A percentile compares a stretch with the other conserved stretches of the same genome.
Evolutionary conservation across 2,329 filamentous ascomycete genomes (phyloP).

Genomic region (Ascochyta koolunga): DNA sequence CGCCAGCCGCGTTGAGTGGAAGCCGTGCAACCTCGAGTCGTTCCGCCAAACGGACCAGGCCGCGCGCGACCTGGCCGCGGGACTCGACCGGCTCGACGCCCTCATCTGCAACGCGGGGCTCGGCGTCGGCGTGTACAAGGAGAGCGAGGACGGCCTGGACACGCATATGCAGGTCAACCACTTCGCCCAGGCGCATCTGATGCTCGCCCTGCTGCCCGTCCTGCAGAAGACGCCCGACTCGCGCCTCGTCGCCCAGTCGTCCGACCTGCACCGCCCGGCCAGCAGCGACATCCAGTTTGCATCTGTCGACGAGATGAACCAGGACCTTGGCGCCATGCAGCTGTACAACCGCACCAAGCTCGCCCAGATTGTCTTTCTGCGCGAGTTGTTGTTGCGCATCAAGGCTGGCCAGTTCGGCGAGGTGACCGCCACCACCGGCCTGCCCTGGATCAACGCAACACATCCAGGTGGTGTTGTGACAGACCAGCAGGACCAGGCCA

Average conservation of each 20-base stretch:
- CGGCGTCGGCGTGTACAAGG: conserved; percentile 56
- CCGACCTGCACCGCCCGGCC: conserved; percentile 54
- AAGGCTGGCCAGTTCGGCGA: conserved; percentile 37
- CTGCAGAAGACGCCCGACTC: conserved; percentile 54
- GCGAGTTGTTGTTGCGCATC: conserved; percentile 49
- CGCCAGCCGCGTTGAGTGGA: conserved; percentile 51
- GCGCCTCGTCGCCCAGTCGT: conserved; percentile 57
- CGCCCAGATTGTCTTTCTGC: conserved; percentile 55
- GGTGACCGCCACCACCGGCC: conserved; percentile 41
- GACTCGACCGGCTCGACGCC: conserved; percentile 54
- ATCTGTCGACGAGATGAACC: conserved; percentile 56
- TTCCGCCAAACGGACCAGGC: conserved; percentile 55
- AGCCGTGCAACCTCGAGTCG: conserved; percentile 56
- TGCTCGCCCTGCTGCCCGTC: conserved; percentile 54
- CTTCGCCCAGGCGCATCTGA: conserved; percentile 57
- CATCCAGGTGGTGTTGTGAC: conserved; percentile 58
- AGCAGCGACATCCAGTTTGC: conserved; percentile 50
- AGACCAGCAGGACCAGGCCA: conserved; percentile 56
- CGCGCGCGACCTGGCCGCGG: conserved; percentile 51
- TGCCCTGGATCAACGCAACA: conserved; percentile 57
- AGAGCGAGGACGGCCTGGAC: conserved; percentile 59
- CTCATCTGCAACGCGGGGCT: conserved; percentile 58
- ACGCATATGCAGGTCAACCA: conserved; percentile 59
- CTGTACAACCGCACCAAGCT: conserved; percentile 60
- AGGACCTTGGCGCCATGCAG: conserved; percentile 55